Evolutionary conservation across 139 green algal species (phyloP).

Genomic region (Chlamydomonas schloesseri): DNA sequence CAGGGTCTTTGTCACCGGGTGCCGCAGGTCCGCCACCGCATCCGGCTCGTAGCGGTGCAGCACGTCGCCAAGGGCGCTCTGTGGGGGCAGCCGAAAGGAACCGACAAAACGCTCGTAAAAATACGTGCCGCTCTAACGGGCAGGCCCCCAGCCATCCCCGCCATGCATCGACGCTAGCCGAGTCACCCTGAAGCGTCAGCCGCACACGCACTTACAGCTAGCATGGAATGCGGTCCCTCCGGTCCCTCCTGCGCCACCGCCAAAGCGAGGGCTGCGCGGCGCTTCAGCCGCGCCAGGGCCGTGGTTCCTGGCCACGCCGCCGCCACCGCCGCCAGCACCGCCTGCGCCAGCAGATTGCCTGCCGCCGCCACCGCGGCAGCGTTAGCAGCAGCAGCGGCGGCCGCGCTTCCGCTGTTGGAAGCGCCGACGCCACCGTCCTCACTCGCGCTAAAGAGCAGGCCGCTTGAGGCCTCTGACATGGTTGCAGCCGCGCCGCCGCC

Average conservation of each 20-base stretch:
- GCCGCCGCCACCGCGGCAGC: background rate
- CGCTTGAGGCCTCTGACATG: too few relatives aligned
- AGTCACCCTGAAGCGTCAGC: too few relatives aligned
- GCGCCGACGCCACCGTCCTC: too few relatives aligned
- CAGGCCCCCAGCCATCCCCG: too few relatives aligned
- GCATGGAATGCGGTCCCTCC: conserved; percentile 29
- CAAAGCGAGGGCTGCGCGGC: conserved; percentile 20
- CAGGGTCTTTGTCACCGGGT: conserved; percentile 23
- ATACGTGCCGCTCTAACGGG: background rate
- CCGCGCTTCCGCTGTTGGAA: too few relatives aligned
- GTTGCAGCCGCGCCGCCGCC: too few relatives aligned
- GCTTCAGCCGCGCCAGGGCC: conserved; percentile 3
- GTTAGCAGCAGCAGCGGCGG: background rate
- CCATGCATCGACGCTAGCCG: too few relatives aligned
- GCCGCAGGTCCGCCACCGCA: conserved; percentile 24
- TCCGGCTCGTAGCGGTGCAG: conserved; percentile 32
- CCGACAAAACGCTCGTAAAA: background rate
- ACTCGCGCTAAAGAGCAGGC: too few relatives aligned
- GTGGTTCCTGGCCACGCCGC: conserved; percentile 1
- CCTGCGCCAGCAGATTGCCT: background rate
- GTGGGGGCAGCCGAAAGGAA: background rate
- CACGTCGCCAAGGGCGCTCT: conserved; percentile 32
- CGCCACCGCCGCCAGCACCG: background rate
- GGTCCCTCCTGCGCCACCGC: background rate
- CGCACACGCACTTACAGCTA: conserved; percentile 32